Conservation (phyloP, 768 basidiomycete species). For the Podaxis sp. region DNA sequence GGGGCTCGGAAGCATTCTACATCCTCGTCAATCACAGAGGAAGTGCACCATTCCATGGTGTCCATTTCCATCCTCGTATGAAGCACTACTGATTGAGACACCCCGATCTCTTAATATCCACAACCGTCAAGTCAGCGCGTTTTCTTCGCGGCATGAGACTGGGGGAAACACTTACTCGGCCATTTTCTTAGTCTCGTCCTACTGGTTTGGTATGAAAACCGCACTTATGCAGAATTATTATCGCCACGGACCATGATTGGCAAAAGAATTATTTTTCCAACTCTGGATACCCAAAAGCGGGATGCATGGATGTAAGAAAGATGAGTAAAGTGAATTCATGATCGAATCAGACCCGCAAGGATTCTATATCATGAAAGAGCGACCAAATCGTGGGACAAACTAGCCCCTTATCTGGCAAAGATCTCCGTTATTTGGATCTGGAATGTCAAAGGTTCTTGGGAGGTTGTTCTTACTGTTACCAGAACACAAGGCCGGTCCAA, state of each 20-base stretch:
- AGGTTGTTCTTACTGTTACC: slow-evolving; percentile 33
- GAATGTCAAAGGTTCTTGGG: slow-evolving; percentile 42
- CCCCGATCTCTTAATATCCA: neutral
- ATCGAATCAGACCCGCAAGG: slow-evolving; percentile 12
- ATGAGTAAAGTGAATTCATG: neutral
- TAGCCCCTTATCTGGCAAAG: slow-evolving; percentile 34
- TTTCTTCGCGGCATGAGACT: neutral
- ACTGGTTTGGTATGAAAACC: neutral
- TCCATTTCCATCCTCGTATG: neutral
- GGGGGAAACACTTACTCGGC: neutral
- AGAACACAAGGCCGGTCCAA: slow-evolving; percentile 41
- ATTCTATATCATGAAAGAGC: slow-evolving; percentile 22
- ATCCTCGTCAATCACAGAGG: neutral
- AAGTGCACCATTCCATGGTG: neutral
- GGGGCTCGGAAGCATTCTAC: neutral
- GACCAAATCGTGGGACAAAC: slow-evolving; percentile 46
- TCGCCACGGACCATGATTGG: neutral
- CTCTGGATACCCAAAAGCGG: neutral
- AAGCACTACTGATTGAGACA: neutral
- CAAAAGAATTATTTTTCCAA: neutral
- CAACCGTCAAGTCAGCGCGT: neutral
- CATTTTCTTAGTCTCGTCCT: neutral
- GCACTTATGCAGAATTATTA: neutral
- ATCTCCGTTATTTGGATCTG: slow-evolving; percentile 35
- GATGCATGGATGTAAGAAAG: neutral